Base-by-base conservation (phyloP, 2,329 filamentous ascomycete genomes). In the Penicillium nordicum region DNA sequence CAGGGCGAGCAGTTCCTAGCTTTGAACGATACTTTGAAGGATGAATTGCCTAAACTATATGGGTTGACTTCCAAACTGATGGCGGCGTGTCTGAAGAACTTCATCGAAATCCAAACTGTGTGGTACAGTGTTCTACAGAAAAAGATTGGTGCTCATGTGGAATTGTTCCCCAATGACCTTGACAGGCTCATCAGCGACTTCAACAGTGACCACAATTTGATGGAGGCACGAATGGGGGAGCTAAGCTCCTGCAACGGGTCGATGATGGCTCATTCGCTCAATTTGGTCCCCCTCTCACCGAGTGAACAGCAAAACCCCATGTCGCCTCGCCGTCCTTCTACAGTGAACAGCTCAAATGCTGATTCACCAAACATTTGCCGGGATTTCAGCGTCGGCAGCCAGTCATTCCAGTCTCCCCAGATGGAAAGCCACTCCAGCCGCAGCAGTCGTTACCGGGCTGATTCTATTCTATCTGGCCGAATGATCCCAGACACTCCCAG, bases 1-100 rank as follows among this genome's bases (percentile, higher is more conserved):
- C 84, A 89, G 38, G 90, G 92, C 21, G 91, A 96, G 67, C 88
- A 95, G 70, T 99, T 96, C 72, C 84, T 90, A 40, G 91, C 92
- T 8, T 80, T 99, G 57, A 97, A 97, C 69, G 90, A 96, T 60
- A 91, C 93, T 0, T 80, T 97, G 57, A 97, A 96, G 74, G 88
- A 93, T 63, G 93, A 97, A 71, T 81, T 99, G 45, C 93, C 93
- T 1, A 87, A 87, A 70, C 82, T 99, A 16, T 96, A 94, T 50
- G 76, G 79, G 8, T 77, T 94, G 61, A 97, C 93, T 1, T 90
- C 90, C 59, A 89, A 87, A 66, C 79, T 97, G 59, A 91, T 94
- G 66, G 89, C 92, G 66, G 87, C 89, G 25, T 93, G 90, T 66
- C 80, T 96, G 42, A 84, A 83, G 55, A 92, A 91, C 66, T 91